Base-by-base conservation (phyloP, 495 filamentous ascomycete species). In the Glonium stellatum region DNA sequence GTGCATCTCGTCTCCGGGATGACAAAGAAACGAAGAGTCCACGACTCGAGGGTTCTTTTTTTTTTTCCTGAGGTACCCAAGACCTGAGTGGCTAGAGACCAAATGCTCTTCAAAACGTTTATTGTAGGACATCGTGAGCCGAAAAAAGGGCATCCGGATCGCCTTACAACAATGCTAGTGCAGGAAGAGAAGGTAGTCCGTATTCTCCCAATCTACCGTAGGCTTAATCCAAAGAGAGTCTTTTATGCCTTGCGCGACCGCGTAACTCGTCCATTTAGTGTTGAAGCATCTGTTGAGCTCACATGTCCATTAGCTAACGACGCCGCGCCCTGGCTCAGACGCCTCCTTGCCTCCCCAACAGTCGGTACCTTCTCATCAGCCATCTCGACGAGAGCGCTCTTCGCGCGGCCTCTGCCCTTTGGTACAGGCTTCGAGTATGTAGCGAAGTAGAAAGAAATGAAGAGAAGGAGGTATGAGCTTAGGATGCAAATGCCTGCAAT, bases 391-490 rank as follows among this genome's bases (percentile, higher is more conserved):
- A 76, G 61, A 27, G 74, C 74, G 48, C 67, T 70, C 3, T 66
- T 73, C 25, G 73, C 69, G 46, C 74, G 58, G 27, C 69, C 61
- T 19, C 74, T 56, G 23, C 70, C 67, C 68, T 74, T 75, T 35
- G 59, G 59, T 18, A 69, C 64, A 35, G 66, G 78, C 83, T 95
- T 96, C 76, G 88, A 90, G 79, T 98, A 98, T 57, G 93, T 98
- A 51, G 90, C 89, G 63, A 95, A 79, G 82, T 98, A 98, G 87
- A 98, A 98, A 53, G 87, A 90, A 79, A 98, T 96, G 83, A 98
- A 98, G 58, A 98, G 88, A 63, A 97, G 78, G 57, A 98, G 84
- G 81, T 98, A 98, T 46, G 88, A 93, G 76, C 80, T 88, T 67
- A 98, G 77, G 69, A 96, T 95, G 59, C 79, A 89, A 58, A 96